A percentile compares a stretch with the other conserved stretches of the same genome.
Evolutionary conservation across 768 basidiomycete genomes (phyloP).

Genomic region (Pholiota microspora): DNA sequence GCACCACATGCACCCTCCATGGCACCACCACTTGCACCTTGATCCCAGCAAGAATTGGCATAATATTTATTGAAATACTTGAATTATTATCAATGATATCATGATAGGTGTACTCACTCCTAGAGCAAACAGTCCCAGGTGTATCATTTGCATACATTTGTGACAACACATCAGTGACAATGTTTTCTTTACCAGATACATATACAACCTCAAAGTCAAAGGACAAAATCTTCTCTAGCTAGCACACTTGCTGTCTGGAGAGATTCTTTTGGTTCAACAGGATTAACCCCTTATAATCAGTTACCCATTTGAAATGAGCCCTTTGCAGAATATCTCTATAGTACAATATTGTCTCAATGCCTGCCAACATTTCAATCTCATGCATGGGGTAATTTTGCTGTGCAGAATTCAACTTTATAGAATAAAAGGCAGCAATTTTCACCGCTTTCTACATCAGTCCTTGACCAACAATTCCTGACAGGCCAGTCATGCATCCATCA

Average conservation of each 20-base stretch:
- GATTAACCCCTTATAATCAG: constrained; percentile 27
- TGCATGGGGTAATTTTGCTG: constrained; percentile 33
- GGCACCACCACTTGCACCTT: no score
- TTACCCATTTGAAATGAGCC: constrained; percentile 23
- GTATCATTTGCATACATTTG: constrained; percentile 19
- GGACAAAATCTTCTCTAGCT: constrained; percentile 29
- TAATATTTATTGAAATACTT: no score
- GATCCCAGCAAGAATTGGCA: no score
- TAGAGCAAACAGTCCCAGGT: constrained; percentile 13
- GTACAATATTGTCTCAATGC: constrained; percentile 30
- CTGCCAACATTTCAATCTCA: constrained; percentile 32
- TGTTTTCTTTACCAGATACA: constrained; percentile 26
- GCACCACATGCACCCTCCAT: no score
- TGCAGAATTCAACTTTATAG: constrained; percentile 27
- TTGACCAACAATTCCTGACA: constrained; percentile 22
- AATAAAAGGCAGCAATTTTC: constrained; percentile 26
- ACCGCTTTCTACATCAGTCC: constrained; percentile 19
- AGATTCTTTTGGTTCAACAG: constrained; percentile 31
- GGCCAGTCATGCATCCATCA: constrained; percentile 25
- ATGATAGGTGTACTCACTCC: constrained; percentile 15
- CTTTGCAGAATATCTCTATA: constrained; percentile 30
- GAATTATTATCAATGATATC: no score
- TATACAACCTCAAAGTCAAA: constrained; percentile 22
- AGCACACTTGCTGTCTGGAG: constrained; percentile 30
- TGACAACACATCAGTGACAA: constrained; percentile 29